Evolutionary conservation across 108 stramenopile species (phyloP), one percentile per base, ranked within the genome.

Genomic region (Fragilariopsis cylindrus): DNA sequence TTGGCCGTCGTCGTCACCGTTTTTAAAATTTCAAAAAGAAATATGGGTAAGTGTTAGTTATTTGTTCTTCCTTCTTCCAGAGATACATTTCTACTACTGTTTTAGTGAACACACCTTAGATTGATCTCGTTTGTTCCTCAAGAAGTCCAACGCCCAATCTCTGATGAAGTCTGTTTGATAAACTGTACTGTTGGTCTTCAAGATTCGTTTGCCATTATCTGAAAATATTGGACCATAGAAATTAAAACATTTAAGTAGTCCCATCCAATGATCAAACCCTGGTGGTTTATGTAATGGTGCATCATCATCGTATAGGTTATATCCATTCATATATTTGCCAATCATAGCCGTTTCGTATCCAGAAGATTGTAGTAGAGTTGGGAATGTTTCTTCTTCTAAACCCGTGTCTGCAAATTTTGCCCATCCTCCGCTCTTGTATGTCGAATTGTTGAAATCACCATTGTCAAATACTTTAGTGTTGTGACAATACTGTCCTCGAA

Each of bases 281-380:
- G 76, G 71, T 49, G 76, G 76, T 53, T 72, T 71, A 47, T 53
- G 52, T n/a, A 50, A 40, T 53, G 45, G 43, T 52, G 67, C 48
- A 19, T 53, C 40, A 50, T 50, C 40, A 2, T 21, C 48, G 21
- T 70, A 30, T 5, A 49, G 39, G 19, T 71, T 49, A 46, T 77
- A 78, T 1, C 48, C 48, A 53, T 78, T 78, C 57, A 78, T 62
- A 40, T 78, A 78, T 42, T 78, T 78, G 5, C 77, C 77, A 40
- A 60, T 43, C 12, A 62, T 67, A 3, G 49, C 56, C 43, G 77
- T 78, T 49, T 48, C 52, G 47, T 78, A 78, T n/a, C 77, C 77
- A 46, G 64, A 49, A 44, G 48, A 65, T 73, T 73, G 77, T n/a
- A 58, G 19, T 11, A 71, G 16, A 0, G 63, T 60, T 11, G 72